Evolutionary conservation across 352 stramenopile genomes (phyloP), one percentile per base, ranked within the genome.

Genomic region (Globisporangium mamillatum): DNA sequence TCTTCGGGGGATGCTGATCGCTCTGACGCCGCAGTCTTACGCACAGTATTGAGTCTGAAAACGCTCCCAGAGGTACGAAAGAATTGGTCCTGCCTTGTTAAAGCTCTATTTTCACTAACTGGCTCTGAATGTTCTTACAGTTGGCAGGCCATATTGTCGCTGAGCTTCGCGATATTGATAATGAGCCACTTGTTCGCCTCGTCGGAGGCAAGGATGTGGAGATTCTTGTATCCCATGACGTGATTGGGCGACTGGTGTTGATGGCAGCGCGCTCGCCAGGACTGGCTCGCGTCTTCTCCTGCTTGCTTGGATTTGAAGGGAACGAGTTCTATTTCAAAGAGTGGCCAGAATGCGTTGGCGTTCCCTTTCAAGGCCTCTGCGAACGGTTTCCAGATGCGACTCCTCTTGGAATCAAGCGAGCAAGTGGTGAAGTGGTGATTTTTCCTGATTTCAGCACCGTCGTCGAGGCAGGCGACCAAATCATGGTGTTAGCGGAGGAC

Each of bases 271-370:
- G 90, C 20, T 93, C 86, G 57, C 86, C 89, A 44, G 90, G 89
- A 27, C 77, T 97, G 20, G 87, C 91, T 1, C 72, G 79, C 48
- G 80, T 93, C 1, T 93, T 87, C 62, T 79, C 82, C 2, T 73
- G 73, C 34, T 61, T 93, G n/a, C 79, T 97, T 7, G 91, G 89
- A 1, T 96, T 97, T 63, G 88, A 95, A 57, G 89, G 89, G 36
- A 90, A 89, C 62, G 91, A 97, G 55, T 97, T 97, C 52, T 97
- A 97, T 75, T 87, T 95, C 60, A 91, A 94, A 63, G 81, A 81
- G 27, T 97, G 88, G 86, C 88, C 91, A 0, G 85, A 93, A 54
- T 94, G 92, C 46, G 69, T 77, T 20, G 89, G 86, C 14, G 69
- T 89, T 22, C 70, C 73, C 6, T 97, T 96, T 70, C 60, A 75